Evolutionary conservation across 2,329 filamentous ascomycete genomes (phyloP), one percentile per base, ranked within the genome.

Genomic region (Aureobasidium sp.): DNA sequence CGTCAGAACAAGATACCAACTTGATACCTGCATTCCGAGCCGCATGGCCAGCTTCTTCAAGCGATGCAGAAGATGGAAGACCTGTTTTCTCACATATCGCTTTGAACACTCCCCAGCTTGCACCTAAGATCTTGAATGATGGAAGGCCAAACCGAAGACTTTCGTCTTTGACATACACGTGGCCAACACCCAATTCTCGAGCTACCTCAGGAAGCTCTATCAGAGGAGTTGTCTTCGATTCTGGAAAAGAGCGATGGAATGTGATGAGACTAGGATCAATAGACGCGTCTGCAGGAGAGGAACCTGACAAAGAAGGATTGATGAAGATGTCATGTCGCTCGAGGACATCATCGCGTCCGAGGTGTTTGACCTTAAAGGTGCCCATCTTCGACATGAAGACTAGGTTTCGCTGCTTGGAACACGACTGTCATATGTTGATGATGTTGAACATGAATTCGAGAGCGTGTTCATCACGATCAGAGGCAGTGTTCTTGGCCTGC

Each of bases 51-150:
- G 55, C 55, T 41, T 59, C 55, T 32, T 49, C 34, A 41, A 59
- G 42, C 15, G 55, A 48, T 21, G 15, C 32, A 29, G 55, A 48
- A 13, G 45, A 39, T 6, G 55, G 11, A n/a, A 59, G 34, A 37
- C 55, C 44, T 11, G 55, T 49, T 32, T 36, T 32, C 15, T 49
- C 44, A 21, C 55, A 59, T 39, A 59, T 89, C 13, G 86, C 83
- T 8, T 81, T 79, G 67, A 84, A 86, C 3, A 83, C 79, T 0
- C 83, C 88, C 88, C 88, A 93, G 1, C 86, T 89, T 1, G 89
- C 89, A 27, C 89, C 90, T 0, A 92, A 80, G 47, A 92, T 89
- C 72, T 94, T 94, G 78, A 91, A 93, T 0, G 88, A 82, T 0
- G 87, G 87, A 1, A 92, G 78, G 0, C 86, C 86, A 39, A 90